Evolutionary conservation across 2,329 filamentous ascomycete genomes (phyloP).

Genomic region (Pochonia chlamydosporia): DNA sequence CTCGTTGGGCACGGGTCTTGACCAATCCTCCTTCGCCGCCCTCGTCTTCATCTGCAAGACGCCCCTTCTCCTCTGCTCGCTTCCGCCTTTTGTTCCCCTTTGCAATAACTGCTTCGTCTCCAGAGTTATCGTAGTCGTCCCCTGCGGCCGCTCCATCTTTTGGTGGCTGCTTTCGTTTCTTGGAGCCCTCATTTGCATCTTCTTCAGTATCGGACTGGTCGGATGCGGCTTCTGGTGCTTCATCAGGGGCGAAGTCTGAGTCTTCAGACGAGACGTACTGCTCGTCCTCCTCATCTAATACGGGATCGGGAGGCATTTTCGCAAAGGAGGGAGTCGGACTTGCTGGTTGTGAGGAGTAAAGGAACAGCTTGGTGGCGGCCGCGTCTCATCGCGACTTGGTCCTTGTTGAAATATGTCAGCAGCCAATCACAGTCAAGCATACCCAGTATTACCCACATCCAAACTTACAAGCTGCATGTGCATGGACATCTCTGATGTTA

Average conservation of each 20-base stretch:
- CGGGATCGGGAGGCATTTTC: conserved; percentile 38
- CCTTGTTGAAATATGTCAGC: neutral
- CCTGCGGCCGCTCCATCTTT: conserved; percentile 28
- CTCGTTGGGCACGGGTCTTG: conserved; percentile 67
- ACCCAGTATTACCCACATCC: too few species aligned
- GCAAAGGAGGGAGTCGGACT: neutral
- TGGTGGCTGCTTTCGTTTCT: conserved; percentile 17
- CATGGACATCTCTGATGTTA: too few species aligned
- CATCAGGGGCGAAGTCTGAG: conserved; percentile 65
- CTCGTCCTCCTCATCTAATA: conserved; percentile 43
- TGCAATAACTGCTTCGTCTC: conserved; percentile 65
- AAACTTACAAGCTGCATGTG: too few species aligned
- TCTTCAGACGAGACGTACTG: conserved; percentile 67
- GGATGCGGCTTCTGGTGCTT: conserved; percentile 38
- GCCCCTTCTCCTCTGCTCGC: conserved; percentile 33
- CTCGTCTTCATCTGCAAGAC: conserved; percentile 43
- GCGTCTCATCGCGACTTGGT: too few species aligned
- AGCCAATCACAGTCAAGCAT: neutral
- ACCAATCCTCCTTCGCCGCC: conserved; percentile 58
- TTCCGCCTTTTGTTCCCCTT: conserved; percentile 51
- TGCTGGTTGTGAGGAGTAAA: neutral
- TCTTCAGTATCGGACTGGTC: conserved; percentile 47
- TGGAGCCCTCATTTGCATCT: conserved; percentile 21
- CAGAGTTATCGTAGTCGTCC: conserved; percentile 58
- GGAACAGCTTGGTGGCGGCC: neutral